A percentile compares a stretch with the other conserved stretches of the same genome.
Evolutionary conservation across 192 early-diverging fungal genomes (phyloP).

Genomic region (Rhizophagus sp.): DNA sequence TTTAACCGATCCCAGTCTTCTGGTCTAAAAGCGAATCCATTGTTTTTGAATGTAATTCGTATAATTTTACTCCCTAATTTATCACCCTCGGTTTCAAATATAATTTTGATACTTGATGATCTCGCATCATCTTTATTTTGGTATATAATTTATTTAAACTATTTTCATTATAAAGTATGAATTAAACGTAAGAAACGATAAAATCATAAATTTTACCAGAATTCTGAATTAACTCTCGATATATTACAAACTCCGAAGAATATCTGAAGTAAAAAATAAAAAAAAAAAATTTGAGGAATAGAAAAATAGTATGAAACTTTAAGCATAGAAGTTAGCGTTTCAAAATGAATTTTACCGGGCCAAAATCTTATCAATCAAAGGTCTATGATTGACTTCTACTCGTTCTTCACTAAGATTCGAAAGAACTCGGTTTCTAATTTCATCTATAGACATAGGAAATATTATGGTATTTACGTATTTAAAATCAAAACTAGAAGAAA

Average conservation of each 20-base stretch:
- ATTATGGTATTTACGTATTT: too few species aligned
- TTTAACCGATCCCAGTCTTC: constrained; percentile 57
- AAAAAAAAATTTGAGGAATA: not conserved
- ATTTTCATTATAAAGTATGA: not conserved
- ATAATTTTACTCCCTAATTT: constrained; percentile 46
- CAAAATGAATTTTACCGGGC: constrained; percentile 51
- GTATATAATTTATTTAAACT: constrained; percentile 29
- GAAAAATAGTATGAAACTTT: too few species aligned
- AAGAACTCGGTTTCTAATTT: constrained; percentile 48
- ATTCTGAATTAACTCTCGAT: constrained; percentile 75
- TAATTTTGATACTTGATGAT: constrained; percentile 56
- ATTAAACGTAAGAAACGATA: not conserved
- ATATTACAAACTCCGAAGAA: constrained; percentile 82
- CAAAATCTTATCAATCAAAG: constrained; percentile 90
- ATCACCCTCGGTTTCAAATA: constrained; percentile 52
- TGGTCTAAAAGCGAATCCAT: constrained; percentile 73
- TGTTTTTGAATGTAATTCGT: constrained; percentile 71
- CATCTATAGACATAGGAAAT: constrained; percentile 35
- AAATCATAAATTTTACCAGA: constrained; percentile 39
- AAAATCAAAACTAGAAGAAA: too few species aligned
- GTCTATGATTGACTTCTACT: constrained; percentile 80
- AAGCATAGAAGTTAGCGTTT: too few species aligned
- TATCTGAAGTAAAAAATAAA: constrained; percentile 49
- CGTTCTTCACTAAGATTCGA: constrained; percentile 61
- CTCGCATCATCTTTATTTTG: constrained; percentile 69